Base-by-base conservation (phyloP, 192 early-diverging fungal species). In the Podila horticola region DNA sequence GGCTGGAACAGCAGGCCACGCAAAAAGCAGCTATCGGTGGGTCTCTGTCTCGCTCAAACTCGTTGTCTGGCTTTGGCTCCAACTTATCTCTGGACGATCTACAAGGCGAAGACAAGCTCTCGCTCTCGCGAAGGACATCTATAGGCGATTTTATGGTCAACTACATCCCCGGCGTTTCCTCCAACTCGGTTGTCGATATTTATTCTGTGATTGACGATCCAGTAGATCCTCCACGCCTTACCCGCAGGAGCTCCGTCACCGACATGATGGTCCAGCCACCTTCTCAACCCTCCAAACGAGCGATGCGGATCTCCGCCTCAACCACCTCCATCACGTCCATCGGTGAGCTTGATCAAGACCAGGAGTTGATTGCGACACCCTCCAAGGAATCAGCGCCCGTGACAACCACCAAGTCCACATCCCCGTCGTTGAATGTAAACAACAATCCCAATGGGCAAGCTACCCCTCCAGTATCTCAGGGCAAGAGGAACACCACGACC, bases 221-320 rank as follows among this genome's bases (percentile, higher is more conserved):
- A 10, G 66, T 52, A 55, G 77, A 81, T 3, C 59, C 70, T 1
- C 71, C 70, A 19, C 65, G 77, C 2, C 62, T 81, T 38, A 64
- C 67, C 13, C 41, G 71, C 19, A 67, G 59, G 60, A 81, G 19
- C 48, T 81, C 77, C 1, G 77, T 81, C 10, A 81, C 77, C 0
- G 66, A 81, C 1, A 81, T 81, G 77, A 81, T 81, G 71, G 77
- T 81, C 24, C 59, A 63, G 50, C 7, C 33, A 7, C 71, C 67
- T 3, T 65, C 63, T 22, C 49, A 66, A 24, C 30, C 24, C 38
- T 62, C 52, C 2, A 72, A 34, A 28, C 50, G 64, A 7, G 0
- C 55, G 58, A 81, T 20, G 28, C 66, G 66, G 0, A 48, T 66
- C 5, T 67, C 58, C 0, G 24, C 33, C 52, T 73, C 71, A 13